Percentiles rank a stretch among this genome's conserved stretches.
phyloP scores from a whole-genome alignment of 257 asterid species.

The Cruciata laevipes region DNA sequence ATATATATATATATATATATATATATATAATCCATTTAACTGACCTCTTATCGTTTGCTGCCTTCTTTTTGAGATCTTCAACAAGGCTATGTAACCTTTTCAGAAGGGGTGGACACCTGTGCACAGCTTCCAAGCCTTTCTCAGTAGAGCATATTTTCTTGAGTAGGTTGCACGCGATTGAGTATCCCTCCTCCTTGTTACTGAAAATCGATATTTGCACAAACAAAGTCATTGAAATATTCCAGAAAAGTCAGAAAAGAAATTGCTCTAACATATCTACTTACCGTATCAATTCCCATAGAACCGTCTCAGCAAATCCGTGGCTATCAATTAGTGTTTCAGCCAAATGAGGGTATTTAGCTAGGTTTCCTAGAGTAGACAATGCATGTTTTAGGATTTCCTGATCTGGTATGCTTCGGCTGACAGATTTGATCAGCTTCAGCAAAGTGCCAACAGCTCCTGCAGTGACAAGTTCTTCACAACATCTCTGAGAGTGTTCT shows the following conservation, averaged over 20 bases:
- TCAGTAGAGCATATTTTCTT: conserved; percentile 47
- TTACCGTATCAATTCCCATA: conserved; percentile 63
- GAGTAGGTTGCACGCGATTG: conserved; percentile 74
- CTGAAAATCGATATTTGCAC: conserved; percentile 26
- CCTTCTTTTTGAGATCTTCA: conserved; percentile 67
- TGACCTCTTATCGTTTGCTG: conserved; percentile 63
- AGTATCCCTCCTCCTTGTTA: conserved; percentile 88
- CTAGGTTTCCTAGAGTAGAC: conserved; percentile 81
- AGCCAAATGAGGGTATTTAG: conserved; percentile 63
- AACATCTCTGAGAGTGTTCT: conserved; percentile 79
- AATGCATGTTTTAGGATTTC: conserved; percentile 80
- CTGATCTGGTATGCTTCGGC: conserved; percentile 95
- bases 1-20: no score
- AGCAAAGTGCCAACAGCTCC: conserved; percentile 73
- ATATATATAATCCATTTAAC: not conserved
- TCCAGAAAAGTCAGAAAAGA: not conserved
- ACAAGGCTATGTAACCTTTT: conserved; percentile 62
- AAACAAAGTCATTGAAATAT: not conserved
- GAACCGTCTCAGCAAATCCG: conserved; percentile 54
- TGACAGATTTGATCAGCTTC: conserved; percentile 66
- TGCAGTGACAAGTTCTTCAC: conserved; percentile 86
- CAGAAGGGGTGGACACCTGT: conserved; percentile 51
- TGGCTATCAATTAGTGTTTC: conserved; percentile 35
- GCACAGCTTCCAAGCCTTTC: conserved; percentile 46
- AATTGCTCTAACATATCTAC: conserved; percentile 11